A percentile compares a stretch with the other conserved stretches of the same genome.
Conservation (phyloP, 164 flowering plant species). For the Vitis vinifera region DNA sequence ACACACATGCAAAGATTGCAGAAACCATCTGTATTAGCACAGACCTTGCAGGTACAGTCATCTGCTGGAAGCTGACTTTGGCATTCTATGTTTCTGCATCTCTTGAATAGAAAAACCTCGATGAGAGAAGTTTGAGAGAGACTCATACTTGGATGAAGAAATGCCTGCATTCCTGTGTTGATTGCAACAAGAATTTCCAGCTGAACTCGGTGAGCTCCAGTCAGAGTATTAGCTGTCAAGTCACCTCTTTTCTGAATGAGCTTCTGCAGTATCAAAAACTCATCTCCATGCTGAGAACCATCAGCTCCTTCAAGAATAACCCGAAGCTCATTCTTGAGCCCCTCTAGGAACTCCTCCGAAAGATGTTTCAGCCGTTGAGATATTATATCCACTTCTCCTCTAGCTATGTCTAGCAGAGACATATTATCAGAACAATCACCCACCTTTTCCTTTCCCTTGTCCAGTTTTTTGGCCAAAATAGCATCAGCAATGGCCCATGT, state of each 20-base stretch:
- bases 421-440: constrained; percentile 59
- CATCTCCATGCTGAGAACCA: constrained; percentile 80
- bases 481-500: constrained; percentile 77
- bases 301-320: constrained; percentile 81
- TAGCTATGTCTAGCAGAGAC: constrained; percentile 70
- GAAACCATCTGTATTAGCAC: constrained; percentile 82
- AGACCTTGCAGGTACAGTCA: constrained; percentile 82
- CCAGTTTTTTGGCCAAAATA: constrained; percentile 47
- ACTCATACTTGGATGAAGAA: constrained; percentile 83
- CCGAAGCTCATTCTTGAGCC: constrained; percentile 73
- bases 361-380: constrained; percentile 65
- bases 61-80: constrained; percentile 89
- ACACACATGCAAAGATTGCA: constrained; percentile 98
- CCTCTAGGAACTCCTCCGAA: constrained; percentile 74
- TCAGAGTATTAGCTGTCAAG: constrained; percentile 67
- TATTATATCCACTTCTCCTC: constrained; percentile 72
- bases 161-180: constrained; percentile 92
- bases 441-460: constrained; percentile 58
- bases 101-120: constrained; percentile 85
- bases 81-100: constrained; percentile 94
- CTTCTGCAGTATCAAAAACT: constrained; percentile 72
- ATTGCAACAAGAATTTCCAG: constrained; percentile 88
- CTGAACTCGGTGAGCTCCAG: constrained; percentile 76
- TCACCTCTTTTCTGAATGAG: constrained; percentile 72
- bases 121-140: constrained; percentile 86